Evolutionary conservation across 345 rosid genomes (phyloP).

Genomic region (Alliaria petiolata): DNA sequence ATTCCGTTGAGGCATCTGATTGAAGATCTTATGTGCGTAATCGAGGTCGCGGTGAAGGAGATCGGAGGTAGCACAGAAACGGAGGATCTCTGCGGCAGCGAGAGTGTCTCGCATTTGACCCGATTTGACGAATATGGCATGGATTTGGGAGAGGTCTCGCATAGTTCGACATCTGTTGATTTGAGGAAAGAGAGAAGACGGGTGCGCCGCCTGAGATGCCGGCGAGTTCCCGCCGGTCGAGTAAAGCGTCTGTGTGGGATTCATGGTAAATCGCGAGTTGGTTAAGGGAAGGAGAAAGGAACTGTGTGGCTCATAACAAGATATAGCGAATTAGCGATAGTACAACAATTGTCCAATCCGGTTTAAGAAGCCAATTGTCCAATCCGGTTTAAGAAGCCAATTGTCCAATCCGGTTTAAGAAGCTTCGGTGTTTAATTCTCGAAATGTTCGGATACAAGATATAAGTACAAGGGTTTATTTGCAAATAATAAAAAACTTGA

Average conservation of each 20-base stretch:
- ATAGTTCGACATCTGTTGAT: slow-evolving; percentile 47
- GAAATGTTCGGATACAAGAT: too few relatives aligned
- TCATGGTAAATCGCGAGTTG: slow-evolving; percentile 16
- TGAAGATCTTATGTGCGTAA: slow-evolving; percentile 48
- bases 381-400: too few relatives aligned
- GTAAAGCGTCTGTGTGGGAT: slow-evolving; percentile 18
- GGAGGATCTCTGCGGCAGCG: slow-evolving; percentile 66
- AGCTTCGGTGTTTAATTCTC: too few relatives aligned
- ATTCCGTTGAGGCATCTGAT: slow-evolving; percentile 46
- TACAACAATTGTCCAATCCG: too few relatives aligned
- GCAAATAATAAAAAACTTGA: too few relatives aligned
- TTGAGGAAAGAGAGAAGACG: slow-evolving; percentile 55
- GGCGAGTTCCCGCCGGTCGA: slow-evolving; percentile 11
- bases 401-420: too few relatives aligned
- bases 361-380: too few relatives aligned
- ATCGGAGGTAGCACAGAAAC: slow-evolving; percentile 43
- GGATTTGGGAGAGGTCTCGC: slow-evolving; percentile 52
- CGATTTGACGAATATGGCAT: slow-evolving; percentile 62
- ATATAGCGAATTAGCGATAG: neutral
- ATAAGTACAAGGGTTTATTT: too few relatives aligned
- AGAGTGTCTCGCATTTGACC: slow-evolving; percentile 57
- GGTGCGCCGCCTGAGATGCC: slow-evolving; percentile 23
- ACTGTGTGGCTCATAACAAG: slow-evolving; percentile 24
- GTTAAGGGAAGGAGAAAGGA: neutral
- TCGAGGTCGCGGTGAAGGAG: slow-evolving; percentile 35